Evolutionary conservation across 345 rosid species (phyloP), one percentile per base, ranked within the genome.

Genomic region (Adansonia digitata): DNA sequence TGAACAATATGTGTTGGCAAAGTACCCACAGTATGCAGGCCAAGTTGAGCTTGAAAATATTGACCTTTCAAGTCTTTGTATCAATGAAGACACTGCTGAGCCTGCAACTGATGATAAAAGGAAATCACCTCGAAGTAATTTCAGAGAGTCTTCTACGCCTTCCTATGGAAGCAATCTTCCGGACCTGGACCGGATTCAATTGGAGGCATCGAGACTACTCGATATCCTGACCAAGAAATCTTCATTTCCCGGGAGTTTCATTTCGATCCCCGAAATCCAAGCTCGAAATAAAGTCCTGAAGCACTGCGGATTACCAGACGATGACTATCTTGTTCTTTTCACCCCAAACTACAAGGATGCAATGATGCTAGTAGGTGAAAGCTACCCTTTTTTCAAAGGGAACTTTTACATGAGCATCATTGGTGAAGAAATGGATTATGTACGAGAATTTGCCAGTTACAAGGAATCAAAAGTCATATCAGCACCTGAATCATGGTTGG

Each of bases 201-300:
- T 89, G 43, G 85, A 83, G 37, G 69, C 83, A 2, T 89, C 93
- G 10, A 82, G 93, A 48, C 69, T 89, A 26, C 74, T 86, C 2
- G 90, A 87, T 49, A 84, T 86, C 61, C 83, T 90, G 22, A 71
- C 86, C 40, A 84, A 81, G 79, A 89, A 88, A 70, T 75, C 86
- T 5, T 85, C 94, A 7, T 83, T 84, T 18, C 79, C 67, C 14
- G 91, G 88, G 18, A 86, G 84, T 75, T 88, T 90, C 84, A 73
- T 86, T 26, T 90, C 90, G 1, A 86, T 88, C 56, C 94, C 92
- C 2, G 90, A 90, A 82, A 86, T 90, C 7, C 90, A 90, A 72
- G 91, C 88, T 13, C 85, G 74, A 24, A 88, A 85, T 73, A 60
- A 86, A 12, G 91, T 86, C 8, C 34, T 90, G 75, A 84, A 68